Evolutionary conservation across 345 rosid genomes (phyloP).

Genomic region (Firmiana major): DNA sequence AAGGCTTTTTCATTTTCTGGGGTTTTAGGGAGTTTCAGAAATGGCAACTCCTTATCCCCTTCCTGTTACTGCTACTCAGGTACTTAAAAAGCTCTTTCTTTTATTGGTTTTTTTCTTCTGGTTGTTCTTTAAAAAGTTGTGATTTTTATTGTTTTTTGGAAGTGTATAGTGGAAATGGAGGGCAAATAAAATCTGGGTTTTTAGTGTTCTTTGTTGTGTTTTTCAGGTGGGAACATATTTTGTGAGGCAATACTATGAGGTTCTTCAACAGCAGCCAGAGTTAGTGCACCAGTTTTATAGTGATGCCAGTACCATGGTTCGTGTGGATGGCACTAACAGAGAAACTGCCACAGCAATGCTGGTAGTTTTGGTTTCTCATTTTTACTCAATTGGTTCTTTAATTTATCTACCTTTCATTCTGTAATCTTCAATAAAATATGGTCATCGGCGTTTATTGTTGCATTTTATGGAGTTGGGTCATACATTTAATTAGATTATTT

Average conservation of each 20-base stretch:
- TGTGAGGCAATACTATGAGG: constrained; percentile 45
- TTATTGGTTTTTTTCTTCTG: not conserved
- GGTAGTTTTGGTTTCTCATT: constrained; percentile 18
- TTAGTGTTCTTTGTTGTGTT: not conserved
- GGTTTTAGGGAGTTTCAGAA: constrained; percentile 22
- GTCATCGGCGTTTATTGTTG: not conserved
- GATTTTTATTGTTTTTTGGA: not conserved
- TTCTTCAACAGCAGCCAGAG: constrained; percentile 42
- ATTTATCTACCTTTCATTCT: not conserved
- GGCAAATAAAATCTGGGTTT: not conserved
- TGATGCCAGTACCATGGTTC: constrained; percentile 46
- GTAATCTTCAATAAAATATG: not conserved
- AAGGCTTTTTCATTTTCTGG: constrained; percentile 20
- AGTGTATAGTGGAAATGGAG: not conserved
- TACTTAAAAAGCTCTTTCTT: not conserved
- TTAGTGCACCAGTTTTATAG: constrained; percentile 44
- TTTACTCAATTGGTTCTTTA: not conserved
- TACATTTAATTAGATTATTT: not conserved
- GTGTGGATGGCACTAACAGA: constrained; percentile 35
- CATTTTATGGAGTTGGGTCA: not conserved
- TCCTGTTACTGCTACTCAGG: constrained; percentile 52
- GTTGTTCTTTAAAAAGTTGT: not conserved
- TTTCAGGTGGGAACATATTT: constrained; percentile 49
- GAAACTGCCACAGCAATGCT: constrained; percentile 42
- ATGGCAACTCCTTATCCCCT: constrained; percentile 43